A percentile compares a stretch with the other conserved stretches of the same genome.
These are phyloP conservation scores for Penicillium sp. DNA, from an alignment of 2,329 filamentous ascomycete species.

Conservation along the genomic window DNA sequence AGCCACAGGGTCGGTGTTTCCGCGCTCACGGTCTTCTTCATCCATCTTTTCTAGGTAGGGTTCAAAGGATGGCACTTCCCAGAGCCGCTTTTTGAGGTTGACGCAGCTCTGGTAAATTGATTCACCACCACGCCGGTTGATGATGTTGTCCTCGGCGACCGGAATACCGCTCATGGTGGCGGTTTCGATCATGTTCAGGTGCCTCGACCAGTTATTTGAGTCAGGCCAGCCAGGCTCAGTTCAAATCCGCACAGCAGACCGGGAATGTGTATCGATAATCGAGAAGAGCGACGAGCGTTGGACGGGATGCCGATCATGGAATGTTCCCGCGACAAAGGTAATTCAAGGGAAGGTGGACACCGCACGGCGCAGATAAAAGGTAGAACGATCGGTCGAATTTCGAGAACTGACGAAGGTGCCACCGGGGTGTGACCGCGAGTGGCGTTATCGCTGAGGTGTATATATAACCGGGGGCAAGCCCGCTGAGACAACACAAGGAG, in stretches of 20 bases:
- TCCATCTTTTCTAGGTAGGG: slow-evolving; percentile 70
- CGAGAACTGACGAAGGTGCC: background rate
- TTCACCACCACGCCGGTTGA: slow-evolving; percentile 94
- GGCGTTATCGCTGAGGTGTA: background rate
- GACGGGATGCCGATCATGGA: slow-evolving; percentile 32
- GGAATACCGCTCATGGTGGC: slow-evolving; percentile 36
- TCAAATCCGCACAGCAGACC: slow-evolving; percentile 37
- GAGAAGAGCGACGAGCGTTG: slow-evolving; percentile 27
- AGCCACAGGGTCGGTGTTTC: slow-evolving; percentile 76
- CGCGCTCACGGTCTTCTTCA: slow-evolving; percentile 63
- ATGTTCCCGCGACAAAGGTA: slow-evolving; percentile 22
- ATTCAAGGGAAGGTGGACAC: slow-evolving; percentile 3
- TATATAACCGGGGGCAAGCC: background rate
- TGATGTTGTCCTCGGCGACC: slow-evolving; percentile 84
- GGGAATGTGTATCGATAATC: slow-evolving; percentile 11
- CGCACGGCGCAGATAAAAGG: slow-evolving; percentile 4
- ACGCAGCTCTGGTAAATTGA: slow-evolving; percentile 96
- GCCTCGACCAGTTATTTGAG: slow-evolving; percentile 19
- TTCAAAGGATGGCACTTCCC: slow-evolving; percentile 81
- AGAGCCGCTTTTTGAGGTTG: slow-evolving; percentile 75
- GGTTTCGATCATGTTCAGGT: slow-evolving; percentile 37
- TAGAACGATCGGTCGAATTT: slow-evolving; percentile 1
- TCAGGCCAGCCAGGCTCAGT: slow-evolving; percentile 25
- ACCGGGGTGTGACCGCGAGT: background rate
- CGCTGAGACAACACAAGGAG: slow-evolving; percentile 1